Conservation (phyloP, 2,329 filamentous ascomycete genomes). For the Fusarium tanahbumbuense region DNA sequence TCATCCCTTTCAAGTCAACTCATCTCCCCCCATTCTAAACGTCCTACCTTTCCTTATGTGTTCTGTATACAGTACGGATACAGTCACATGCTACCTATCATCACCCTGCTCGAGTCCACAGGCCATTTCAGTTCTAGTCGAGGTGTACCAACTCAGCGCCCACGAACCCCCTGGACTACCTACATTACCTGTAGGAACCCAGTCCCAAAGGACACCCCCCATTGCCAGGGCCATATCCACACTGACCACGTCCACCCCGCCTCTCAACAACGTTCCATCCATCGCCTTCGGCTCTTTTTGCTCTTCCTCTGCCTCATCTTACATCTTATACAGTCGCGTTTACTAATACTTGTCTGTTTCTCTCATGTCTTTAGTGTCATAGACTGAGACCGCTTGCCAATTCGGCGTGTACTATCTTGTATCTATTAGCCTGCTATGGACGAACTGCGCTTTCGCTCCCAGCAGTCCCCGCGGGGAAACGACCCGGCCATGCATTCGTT, state of each 20-base stretch:
- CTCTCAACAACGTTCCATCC: conserved; percentile 50
- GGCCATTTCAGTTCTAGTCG: conserved; percentile 30
- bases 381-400: conserved; percentile 51
- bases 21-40: background rate
- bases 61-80: conserved; percentile 18
- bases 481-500: conserved; percentile 80
- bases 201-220: conserved; percentile 36
- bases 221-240: conserved; percentile 44
- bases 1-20: conserved; percentile 18
- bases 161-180: conserved; percentile 29
- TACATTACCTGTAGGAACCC: conserved; percentile 34
- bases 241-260: conserved; percentile 48
- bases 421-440: conserved; percentile 68
- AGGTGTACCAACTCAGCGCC: conserved; percentile 23
- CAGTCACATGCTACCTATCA: conserved; percentile 16
- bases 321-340: conserved; percentile 34
- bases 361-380: conserved; percentile 53
- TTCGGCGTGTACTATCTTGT: conserved; percentile 56
- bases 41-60: conserved; percentile 2
- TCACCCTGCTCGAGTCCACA: conserved; percentile 21
- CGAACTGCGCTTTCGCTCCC: conserved; percentile 80
- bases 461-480: conserved; percentile 77
- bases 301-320: conserved; percentile 39
- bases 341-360: conserved; percentile 49
- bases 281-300: conserved; percentile 44